Evolutionary conservation across 805 yeast genomes (phyloP).

Genomic region (Saccharomycopsis babjevae): DNA sequence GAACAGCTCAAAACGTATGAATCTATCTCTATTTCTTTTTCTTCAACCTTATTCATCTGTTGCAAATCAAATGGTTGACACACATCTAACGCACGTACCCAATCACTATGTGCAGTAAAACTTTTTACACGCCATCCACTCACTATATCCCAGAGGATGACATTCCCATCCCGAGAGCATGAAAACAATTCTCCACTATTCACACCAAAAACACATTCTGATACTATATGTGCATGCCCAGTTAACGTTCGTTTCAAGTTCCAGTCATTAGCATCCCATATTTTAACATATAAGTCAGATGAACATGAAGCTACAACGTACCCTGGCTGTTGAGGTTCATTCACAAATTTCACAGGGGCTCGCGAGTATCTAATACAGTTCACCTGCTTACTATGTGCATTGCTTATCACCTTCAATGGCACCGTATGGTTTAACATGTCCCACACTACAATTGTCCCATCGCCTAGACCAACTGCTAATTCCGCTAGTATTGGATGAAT

Average conservation of each 20-base stretch:
- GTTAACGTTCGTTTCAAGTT: constrained; percentile 50
- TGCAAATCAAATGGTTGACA: constrained; percentile 16
- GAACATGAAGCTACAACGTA: constrained; percentile 37
- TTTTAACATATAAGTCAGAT: constrained; percentile 45
- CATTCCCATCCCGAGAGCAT: constrained; percentile 52
- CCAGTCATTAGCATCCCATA: constrained; percentile 57
- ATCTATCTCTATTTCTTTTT: constrained; percentile 26
- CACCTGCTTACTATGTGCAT: constrained; percentile 70
- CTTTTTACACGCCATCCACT: constrained; percentile 60
- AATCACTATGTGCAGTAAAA: constrained; percentile 74
- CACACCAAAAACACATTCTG: constrained; percentile 45
- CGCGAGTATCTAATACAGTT: constrained; percentile 51
- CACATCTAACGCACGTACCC: constrained; percentile 66
- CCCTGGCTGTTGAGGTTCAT: constrained; percentile 17
- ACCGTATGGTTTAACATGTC: constrained; percentile 47
- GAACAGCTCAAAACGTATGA: constrained; percentile 64
- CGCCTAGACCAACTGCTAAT: constrained; percentile 55
- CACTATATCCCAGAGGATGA: constrained; percentile 55
- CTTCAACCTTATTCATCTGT: not conserved
- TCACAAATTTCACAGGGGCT: constrained; percentile 20
- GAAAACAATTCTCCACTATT: constrained; percentile 40
- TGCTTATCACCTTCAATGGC: constrained; percentile 46
- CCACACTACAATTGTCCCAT: constrained; percentile 70
- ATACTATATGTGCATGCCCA: constrained; percentile 85
- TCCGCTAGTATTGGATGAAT: constrained; percentile 70